Evolutionary conservation across 495 filamentous ascomycete genomes (phyloP), one percentile per base, ranked within the genome.

Genomic region (Chaetomium cochliodes): DNA sequence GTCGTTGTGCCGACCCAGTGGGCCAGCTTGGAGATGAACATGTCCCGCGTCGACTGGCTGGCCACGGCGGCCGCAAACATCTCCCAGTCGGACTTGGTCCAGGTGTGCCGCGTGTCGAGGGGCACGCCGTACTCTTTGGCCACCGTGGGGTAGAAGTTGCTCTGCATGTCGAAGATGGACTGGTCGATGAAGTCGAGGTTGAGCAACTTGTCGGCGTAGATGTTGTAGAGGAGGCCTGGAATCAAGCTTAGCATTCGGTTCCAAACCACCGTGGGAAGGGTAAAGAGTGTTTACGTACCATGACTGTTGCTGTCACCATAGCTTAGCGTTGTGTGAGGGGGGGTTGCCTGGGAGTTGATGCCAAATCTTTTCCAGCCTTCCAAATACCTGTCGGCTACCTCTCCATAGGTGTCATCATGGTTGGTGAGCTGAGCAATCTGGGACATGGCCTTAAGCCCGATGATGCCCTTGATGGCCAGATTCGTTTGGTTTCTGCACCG

Each of bases 371-470:
- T 83, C 92, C 92, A 97, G 65, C 88, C 86, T 28, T 80, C 66
- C 67, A 96, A 81, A 76, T 96, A 97, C 54, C 80, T 77, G 7
- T 85, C 81, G 25, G 91, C 90, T 47, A 89, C 88, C 67, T 85
- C 81, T 12, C 80, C 82, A 74, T 85, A 96, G 62, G 85, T 79
- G 39, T 79, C 81, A 0, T 77, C 67, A 28, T 91, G 80, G 55
- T 83, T 86, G 7, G 87, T 82, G 2, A 89, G 73, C 46, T 83
- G 77, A 13, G 92, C 82, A 22, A 98, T 82, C 67, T 89, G 85
- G 67, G 87, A 86, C 90, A 98, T 96, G 46, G 93, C 93, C 70
- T 90, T 86, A 75, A 98, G 91, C n/a, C 92, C 93, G 64, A 98
- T 86, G 70, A 97, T 94, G 20, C 92, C 93, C 74, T 98, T 98